Evolutionary conservation across 179 eudicot genomes (phyloP).

Genomic region (Sideroxylon spinosum): DNA sequence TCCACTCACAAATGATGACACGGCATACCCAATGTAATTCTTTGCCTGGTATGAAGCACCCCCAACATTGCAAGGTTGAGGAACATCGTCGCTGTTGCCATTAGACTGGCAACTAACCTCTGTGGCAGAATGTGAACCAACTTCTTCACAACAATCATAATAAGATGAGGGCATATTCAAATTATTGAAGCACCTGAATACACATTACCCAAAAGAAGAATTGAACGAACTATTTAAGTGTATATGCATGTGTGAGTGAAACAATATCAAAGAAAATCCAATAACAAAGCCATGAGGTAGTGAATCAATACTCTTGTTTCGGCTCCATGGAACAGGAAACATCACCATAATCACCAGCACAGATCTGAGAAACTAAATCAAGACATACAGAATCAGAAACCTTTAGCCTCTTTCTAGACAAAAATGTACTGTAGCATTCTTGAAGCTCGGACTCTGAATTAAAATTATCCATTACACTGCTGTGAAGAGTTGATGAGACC

Average conservation of each 20-base stretch:
- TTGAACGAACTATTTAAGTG: not conserved
- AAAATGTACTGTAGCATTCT: slow-evolving; percentile 6
- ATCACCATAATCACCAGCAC: slow-evolving; percentile 15
- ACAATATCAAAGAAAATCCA: not conserved
- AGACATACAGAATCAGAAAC: slow-evolving; percentile 16
- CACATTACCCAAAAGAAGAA: slow-evolving; percentile 1
- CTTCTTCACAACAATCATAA: slow-evolving; percentile 30
- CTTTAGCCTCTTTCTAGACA: slow-evolving; percentile 31
- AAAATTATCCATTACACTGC: slow-evolving; percentile 10
- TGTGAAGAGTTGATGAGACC: slow-evolving; percentile 32
- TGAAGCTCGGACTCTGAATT: slow-evolving; percentile 14
- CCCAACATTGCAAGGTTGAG: slow-evolving; percentile 31
- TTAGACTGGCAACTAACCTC: slow-evolving; percentile 51
- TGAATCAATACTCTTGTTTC: slow-evolving; percentile 7
- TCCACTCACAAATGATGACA: slow-evolving; percentile 49
- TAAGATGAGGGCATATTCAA: slow-evolving; percentile 29
- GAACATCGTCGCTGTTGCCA: slow-evolving; percentile 33
- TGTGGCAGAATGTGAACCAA: slow-evolving; percentile 28
- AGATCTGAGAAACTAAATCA: slow-evolving; percentile 12
- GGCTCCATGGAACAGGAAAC: slow-evolving; percentile 13
- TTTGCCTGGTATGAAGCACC: slow-evolving; percentile 30
- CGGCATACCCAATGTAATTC: slow-evolving; percentile 22
- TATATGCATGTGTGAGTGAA: not conserved
- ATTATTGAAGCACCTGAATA: slow-evolving; percentile 8
- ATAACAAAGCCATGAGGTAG: not conserved